phyloP scores from a whole-genome alignment of 2,329 filamentous ascomycete genomes.

The Huntiella abstrusa region DNA sequence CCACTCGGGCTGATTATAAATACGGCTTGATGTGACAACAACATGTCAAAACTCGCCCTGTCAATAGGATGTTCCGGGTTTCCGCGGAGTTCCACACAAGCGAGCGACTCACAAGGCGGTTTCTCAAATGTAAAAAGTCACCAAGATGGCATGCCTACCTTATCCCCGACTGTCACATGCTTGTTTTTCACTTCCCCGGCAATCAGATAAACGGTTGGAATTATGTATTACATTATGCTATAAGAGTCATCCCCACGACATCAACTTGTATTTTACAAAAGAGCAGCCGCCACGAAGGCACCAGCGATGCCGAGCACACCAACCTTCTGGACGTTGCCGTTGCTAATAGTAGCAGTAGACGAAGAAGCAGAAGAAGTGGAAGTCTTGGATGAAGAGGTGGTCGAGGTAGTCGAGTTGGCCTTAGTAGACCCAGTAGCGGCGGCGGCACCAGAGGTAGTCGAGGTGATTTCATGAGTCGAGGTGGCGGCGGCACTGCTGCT shows the following conservation, averaged over 20 bases:
- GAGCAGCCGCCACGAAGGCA: constrained; percentile 8
- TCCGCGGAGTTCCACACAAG: too few relatives aligned
- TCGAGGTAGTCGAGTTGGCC: background rate
- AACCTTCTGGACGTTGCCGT: background rate
- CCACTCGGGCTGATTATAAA: too few relatives aligned
- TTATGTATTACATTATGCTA: too few relatives aligned
- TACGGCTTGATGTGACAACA: too few relatives aligned
- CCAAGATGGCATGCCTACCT: too few relatives aligned
- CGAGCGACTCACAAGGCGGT: too few relatives aligned
- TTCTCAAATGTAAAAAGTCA: too few relatives aligned
- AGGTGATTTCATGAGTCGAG: background rate
- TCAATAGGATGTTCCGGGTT: too few relatives aligned
- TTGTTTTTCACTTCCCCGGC: too few relatives aligned
- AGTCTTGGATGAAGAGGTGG: background rate
- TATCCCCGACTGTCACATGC: too few relatives aligned
- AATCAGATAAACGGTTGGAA: too few relatives aligned
- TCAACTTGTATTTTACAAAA: constrained; percentile 8
- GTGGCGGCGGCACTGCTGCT: background rate
- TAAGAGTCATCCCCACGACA: background rate
- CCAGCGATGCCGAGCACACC: constrained; percentile 7
- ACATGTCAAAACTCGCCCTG: too few relatives aligned
- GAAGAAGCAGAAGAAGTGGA: background rate
- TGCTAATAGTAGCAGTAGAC: background rate
- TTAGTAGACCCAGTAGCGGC: background rate
- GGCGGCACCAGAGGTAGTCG: background rate